Conservation (phyloP, 1,139 yeast genomes). For the Yamadazyma jaroonii region DNA sequence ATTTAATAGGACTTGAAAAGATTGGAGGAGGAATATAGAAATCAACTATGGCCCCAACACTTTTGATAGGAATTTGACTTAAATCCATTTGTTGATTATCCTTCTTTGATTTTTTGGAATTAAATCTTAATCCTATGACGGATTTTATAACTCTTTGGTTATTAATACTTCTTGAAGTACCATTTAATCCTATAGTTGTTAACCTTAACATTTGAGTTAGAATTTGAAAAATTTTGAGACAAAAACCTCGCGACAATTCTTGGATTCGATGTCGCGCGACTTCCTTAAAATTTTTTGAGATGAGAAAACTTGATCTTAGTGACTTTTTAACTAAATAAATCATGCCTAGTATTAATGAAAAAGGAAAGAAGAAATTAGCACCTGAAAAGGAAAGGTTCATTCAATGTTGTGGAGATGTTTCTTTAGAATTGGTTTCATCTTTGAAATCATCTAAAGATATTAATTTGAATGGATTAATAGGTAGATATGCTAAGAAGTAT, state of each 20-base stretch:
- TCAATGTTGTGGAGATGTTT: slow-evolving; percentile 91
- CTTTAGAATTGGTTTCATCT: slow-evolving; percentile 81
- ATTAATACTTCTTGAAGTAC: too few species aligned
- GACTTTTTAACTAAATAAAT: not conserved
- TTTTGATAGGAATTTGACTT: slow-evolving; percentile 38
- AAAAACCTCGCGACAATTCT: not conserved
- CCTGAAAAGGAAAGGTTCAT: slow-evolving; percentile 92
- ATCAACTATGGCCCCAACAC: slow-evolving; percentile 43
- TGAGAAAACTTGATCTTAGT: slow-evolving; percentile 1
- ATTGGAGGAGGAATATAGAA: slow-evolving; percentile 43
- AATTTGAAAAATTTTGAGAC: too few species aligned
- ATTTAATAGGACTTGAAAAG: slow-evolving; percentile 25
- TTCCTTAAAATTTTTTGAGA: slow-evolving; percentile 3
- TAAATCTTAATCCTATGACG: not conserved
- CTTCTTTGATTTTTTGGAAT: slow-evolving; percentile 15
- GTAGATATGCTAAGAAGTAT: slow-evolving; percentile 83
- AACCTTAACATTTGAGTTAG: too few species aligned
- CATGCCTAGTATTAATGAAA: slow-evolving; percentile 34
- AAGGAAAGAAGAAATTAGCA: slow-evolving; percentile 56
- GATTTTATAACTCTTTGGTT: too few species aligned
- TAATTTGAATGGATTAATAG: slow-evolving; percentile 86
- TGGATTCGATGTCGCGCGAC: not conserved
- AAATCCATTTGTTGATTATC: slow-evolving; percentile 27
- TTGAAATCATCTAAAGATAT: slow-evolving; percentile 74
- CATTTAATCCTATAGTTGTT: too few species aligned